Evolutionary conservation across 2,329 filamentous ascomycete genomes (phyloP), one percentile per base, ranked within the genome.

Genomic region (Colletotrichum somersetense): DNA sequence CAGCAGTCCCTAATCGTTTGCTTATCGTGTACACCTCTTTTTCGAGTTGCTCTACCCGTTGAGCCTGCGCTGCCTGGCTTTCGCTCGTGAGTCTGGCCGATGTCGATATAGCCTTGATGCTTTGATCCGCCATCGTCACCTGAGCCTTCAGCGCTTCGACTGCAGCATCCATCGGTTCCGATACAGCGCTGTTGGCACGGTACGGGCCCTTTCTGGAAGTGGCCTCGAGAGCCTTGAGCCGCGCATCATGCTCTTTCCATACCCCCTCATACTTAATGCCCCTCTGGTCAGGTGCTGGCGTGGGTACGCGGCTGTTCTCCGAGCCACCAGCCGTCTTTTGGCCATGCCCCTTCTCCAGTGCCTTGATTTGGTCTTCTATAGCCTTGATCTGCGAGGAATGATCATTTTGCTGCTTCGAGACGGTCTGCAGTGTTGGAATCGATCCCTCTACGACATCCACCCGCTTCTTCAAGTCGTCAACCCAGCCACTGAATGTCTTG

Each of bases 61-160:
- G 20, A 42, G 30, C 18, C 30, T 62, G 44, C 26, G 35, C 26
- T 3, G 11, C 26, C 48, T 55, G 65, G n/a, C 35, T 55, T 23
- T 62, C 38, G 57, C 48, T 62, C 48, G 46, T 6, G 16, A 62
- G 38, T 11, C 40, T 59, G 11, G 40, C 42, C n/a, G 63, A 61
- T 38, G 56, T 63, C 14, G 38, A 61, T 5, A 72, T 26, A 14
- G 35, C 58, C 14, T 72, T 62, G 69, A 72, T 44, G 52, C 65
- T 72, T 52, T 69, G 52, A 26, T 69, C 66, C 42, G 23, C 40
- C 52, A 69, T 72, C 6, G 52, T 52, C 42, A 72, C 18, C 20
- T 68, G 69, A n/a, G 42, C 59, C 44, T 59, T 72, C 12, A 72
- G 6, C 6, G 65, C 55, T 12, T 67, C 63, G 20, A 71, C 23